Evolutionary conservation across 1,284 basidiomycete genomes (phyloP), one percentile per base, ranked within the genome.

Genomic region (Cryptococcus sp.): DNA sequence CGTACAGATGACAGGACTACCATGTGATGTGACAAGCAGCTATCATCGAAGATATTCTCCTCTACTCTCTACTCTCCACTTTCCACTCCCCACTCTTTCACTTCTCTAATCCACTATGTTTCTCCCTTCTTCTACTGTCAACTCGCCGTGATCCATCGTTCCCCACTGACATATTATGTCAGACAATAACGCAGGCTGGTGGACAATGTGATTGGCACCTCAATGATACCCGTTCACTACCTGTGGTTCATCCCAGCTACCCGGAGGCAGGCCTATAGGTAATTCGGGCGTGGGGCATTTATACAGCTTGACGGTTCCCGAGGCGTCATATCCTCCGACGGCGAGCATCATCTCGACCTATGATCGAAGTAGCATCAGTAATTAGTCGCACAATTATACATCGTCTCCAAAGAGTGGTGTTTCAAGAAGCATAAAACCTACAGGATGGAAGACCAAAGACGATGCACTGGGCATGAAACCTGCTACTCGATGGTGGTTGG

Each of bases 391-490:
- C 8, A 23, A 13, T 47, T 20, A n/a, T 49, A 23, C 25, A 10
- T 42, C 15, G 16, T 40, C 20, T 22, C 11, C 48, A 22, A 53
- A 15, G 20, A 20, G 42, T 8, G 15, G 22, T 45, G n/a, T 19
- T 27, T 44, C 38, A 45, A 47, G 8, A 17, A 55, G 25, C 17
- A 8, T 20, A n/a, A 20, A 7, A 71, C 76, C 63, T 55, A 77
- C 75, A 23, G 79, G 79, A 64, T 80, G 79, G 70, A 80, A 80
- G 15, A 75, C 69, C 53, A 80, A 56, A 23, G 71, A 71, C 5
- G 75, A 59, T 3, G 73, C 74, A 50, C 70, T 69, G 3, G 77
- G 76, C 67, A 77, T 72, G 59, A 75, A 71, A 31, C 69, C 69
- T 19, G 60, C 54, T 7, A 54, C 62, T 27, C 69, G 59, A 27